Evolutionary conservation across 257 asterid species (phyloP), one percentile per base, ranked within the genome.

Genomic region (Nicotiana tabacum): DNA sequence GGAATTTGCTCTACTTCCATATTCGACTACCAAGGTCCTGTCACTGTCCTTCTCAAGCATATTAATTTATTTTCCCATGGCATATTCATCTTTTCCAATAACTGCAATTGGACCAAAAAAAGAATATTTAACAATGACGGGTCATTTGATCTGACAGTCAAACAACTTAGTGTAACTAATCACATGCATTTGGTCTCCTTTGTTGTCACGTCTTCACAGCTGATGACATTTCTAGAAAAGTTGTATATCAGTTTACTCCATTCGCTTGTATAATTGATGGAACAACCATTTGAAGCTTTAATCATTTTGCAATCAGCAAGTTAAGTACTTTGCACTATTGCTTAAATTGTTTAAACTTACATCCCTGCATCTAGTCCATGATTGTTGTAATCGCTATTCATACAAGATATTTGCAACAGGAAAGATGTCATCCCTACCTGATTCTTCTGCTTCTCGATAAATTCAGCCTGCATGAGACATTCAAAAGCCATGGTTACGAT

Each of bases 1-100:
- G 79, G 61, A 24, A 74, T 74, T 74, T 24, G 15, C 37, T 24
- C 77, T 66, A 48, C 77, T 60, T 21, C 72, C 70, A 24, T 4
- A 60, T 58, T 58, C 46, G 66, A 82, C 86, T 86, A 88, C 91
- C 87, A 86, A 13, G 91, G 91, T 81, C 91, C 91, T 0, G 88
- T 86, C 58, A 80, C 65, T 3, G 89, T 88, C 78, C 91, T 86
- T 81, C 89, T 81, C 84, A 88, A 77, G 74, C 90, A 84, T 83
- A 57, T 77, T 55, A 81, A 61, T 66, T 88, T 83, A 37, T 58
- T 83, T 27, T 80, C 85, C 77, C 60, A 76, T 17, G 86, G 88
- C 78, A 9, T 46, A 43, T 68, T 86, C 69, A 2, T 37, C 13
- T 74, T 82, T 85, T 88, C 89, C 78, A 62, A 6, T 4, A 67